Base-by-base conservation (phyloP, 192 early-diverging fungal species). In the Mortierella antarctica region DNA sequence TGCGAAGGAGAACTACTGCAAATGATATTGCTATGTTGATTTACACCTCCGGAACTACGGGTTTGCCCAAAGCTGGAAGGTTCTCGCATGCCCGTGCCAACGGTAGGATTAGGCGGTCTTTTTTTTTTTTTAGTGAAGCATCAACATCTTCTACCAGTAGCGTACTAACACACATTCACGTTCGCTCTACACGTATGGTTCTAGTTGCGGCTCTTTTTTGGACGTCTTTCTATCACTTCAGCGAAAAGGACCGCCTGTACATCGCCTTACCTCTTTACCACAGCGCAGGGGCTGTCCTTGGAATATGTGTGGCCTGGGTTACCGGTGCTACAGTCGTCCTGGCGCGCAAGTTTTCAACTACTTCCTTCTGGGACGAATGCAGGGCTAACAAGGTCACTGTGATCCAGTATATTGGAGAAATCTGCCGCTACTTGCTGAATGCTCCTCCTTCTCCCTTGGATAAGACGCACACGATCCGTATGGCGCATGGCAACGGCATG, bases 401-500 rank as follows among this genome's bases (percentile, higher is more conserved):
- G 41, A 85, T 89, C 48, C 77, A 79, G 73, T 91, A 92, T 54
- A 91, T 92, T 82, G 91, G 92, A 42, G 92, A 93, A 70, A 88
- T 93, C 46, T 89, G 88, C 50, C 83, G 92, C 39, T 94, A 91
- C 57, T 74, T 94, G 41, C 64, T 92, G 7, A 81, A 74, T 58
- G 83, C 83, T 40, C 89, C 91, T 20, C 65, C 79, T 10, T 74
- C 75, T 23, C 77, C 88, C 13, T 23, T 80, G 11, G 91, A 92
- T 39, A 86, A 82, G 44, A 71, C 77, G 6, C 92, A 93, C 51
- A 73, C 67, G 0, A 83, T 94, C 52, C 83, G 88, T 20, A 66
- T 91, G 52, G 87, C 85, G 11, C 86, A 89, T 61, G 92, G 92
- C 53, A 94, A 94, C 62, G 92, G 92, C 11, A 86, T 94, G 83